phyloP scores from a whole-genome alignment of 2,329 filamentous ascomycete genomes.

The Colletotrichum karsti region DNA sequence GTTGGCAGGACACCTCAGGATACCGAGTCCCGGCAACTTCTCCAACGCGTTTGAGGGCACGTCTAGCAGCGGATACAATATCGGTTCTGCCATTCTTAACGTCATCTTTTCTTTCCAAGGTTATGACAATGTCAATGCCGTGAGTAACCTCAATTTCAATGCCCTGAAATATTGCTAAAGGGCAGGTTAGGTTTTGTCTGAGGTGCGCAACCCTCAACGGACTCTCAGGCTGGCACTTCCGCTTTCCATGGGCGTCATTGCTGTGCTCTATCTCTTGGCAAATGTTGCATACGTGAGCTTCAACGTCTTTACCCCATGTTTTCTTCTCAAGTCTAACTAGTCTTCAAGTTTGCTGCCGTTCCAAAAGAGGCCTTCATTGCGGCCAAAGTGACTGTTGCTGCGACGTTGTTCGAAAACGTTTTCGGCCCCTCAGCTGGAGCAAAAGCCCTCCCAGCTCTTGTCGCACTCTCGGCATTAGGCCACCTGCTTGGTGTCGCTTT shows the following conservation, averaged over 20 bases:
- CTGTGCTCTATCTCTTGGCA: slow-evolving; percentile 17
- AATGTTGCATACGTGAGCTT: slow-evolving; percentile 20
- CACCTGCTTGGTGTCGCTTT: slow-evolving; percentile 23
- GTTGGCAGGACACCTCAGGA: slow-evolving; percentile 11
- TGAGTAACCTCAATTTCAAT: too few species aligned
- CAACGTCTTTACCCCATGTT: rapidly evolving
- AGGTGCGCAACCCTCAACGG: slow-evolving; percentile 27
- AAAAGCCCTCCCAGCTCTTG: slow-evolving; percentile 13
- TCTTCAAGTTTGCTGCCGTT: slow-evolving; percentile 12
- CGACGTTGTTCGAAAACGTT: slow-evolving; percentile 22
- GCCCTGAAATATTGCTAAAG: too few species aligned
- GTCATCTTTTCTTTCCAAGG: slow-evolving; percentile 25
- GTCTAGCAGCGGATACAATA: slow-evolving; percentile 21
- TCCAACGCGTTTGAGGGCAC: slow-evolving; percentile 18
- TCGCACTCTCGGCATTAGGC: slow-evolving; percentile 21
- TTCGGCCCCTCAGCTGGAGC: slow-evolving; percentile 17
- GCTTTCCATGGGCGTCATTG: slow-evolving; percentile 17
- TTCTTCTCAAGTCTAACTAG: background rate
- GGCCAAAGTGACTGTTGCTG: slow-evolving; percentile 24
- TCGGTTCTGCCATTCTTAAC: slow-evolving; percentile 20
- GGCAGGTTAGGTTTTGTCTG: background rate
- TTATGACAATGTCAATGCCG: slow-evolving; percentile 25
- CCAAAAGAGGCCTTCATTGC: slow-evolving; percentile 25
- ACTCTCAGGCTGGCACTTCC: slow-evolving; percentile 18
- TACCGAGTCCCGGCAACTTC: slow-evolving; percentile 13